These are phyloP conservation scores for Colletotrichum sp. DNA, from an alignment of 2,329 filamentous ascomycete genomes.

Conservation along the genomic window DNA sequence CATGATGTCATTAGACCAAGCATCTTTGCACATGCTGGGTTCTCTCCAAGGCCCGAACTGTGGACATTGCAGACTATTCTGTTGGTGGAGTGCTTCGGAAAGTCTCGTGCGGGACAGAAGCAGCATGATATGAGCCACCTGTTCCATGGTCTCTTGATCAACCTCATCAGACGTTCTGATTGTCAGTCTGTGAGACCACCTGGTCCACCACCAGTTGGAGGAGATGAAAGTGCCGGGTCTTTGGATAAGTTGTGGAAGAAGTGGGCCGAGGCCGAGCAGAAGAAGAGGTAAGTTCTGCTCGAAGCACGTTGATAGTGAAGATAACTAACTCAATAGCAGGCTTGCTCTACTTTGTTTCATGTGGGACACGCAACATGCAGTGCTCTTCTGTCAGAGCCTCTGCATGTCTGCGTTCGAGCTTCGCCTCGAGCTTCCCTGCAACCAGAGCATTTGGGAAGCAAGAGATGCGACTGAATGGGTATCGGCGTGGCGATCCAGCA, in stretches of 20 bases:
- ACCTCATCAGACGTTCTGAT: constrained; percentile 41
- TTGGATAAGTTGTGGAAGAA: constrained; percentile 53
- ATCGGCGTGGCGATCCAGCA: constrained; percentile 34
- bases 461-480: constrained; percentile 56
- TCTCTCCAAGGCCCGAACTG: constrained; percentile 62
- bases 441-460: constrained; percentile 62
- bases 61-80: constrained; percentile 68
- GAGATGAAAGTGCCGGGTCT: constrained; percentile 37
- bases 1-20: constrained; percentile 64
- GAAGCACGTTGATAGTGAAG: fast-evolving
- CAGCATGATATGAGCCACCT: constrained; percentile 69
- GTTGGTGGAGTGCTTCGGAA: constrained; percentile 69
- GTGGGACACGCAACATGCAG: constrained; percentile 70
- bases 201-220: constrained; percentile 22
- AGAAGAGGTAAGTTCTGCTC: constrained; percentile 50
- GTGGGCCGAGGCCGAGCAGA: constrained; percentile 62
- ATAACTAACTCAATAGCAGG: constrained; percentile 24
- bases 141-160: constrained; percentile 44
- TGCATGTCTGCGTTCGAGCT: constrained; percentile 72
- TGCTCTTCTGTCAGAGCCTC: constrained; percentile 68
- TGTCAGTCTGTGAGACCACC: constrained; percentile 36
- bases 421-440: constrained; percentile 59
- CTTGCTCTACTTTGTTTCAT: constrained; percentile 67
- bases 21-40: constrained; percentile 63
- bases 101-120: constrained; percentile 65